A percentile compares a stretch with the other conserved stretches of the same genome.
Evolutionary conservation across 2,329 filamentous ascomycete species (phyloP).

Genomic region (Diaporthe batatas): DNA sequence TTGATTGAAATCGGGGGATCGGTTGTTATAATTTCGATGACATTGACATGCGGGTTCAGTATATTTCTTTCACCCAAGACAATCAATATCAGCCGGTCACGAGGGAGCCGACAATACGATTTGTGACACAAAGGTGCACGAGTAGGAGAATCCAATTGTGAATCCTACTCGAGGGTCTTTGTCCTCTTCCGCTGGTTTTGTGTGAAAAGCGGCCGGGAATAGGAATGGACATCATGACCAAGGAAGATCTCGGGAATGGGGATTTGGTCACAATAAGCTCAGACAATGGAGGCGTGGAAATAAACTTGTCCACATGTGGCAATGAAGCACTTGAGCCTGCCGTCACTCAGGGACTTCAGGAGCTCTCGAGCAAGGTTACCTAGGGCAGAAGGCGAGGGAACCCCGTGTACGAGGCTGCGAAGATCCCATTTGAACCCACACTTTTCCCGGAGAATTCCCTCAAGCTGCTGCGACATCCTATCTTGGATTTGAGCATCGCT

Average conservation of each 20-base stretch:
- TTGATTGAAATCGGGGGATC: not conserved
- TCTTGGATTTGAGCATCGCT: not conserved
- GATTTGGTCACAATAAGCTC: not conserved
- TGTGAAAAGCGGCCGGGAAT: not conserved
- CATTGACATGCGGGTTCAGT: too few species aligned
- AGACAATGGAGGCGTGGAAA: not conserved
- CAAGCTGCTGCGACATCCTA: not conserved
- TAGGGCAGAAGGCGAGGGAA: not conserved
- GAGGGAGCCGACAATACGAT: not conserved
- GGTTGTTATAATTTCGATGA: not conserved
- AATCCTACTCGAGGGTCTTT: not conserved
- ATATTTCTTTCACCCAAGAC: not conserved
- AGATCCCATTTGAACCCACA: not conserved
- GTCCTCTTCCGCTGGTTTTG: not conserved
- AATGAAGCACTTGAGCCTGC: not conserved
- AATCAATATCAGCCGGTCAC: not conserved
- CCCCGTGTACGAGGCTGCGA: not conserved
- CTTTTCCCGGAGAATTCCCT: not conserved
- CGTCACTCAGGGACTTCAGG: not conserved
- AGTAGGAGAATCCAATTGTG: not conserved
- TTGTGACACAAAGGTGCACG: not conserved
- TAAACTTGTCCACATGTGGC: too few species aligned
- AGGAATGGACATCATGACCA: too few species aligned
- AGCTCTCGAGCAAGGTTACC: not conserved
- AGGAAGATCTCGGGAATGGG: not conserved